These are phyloP conservation scores for Dianthus caryophyllus DNA, from an alignment of 148 eudicot genomes.

Conservation along the genomic window DNA sequence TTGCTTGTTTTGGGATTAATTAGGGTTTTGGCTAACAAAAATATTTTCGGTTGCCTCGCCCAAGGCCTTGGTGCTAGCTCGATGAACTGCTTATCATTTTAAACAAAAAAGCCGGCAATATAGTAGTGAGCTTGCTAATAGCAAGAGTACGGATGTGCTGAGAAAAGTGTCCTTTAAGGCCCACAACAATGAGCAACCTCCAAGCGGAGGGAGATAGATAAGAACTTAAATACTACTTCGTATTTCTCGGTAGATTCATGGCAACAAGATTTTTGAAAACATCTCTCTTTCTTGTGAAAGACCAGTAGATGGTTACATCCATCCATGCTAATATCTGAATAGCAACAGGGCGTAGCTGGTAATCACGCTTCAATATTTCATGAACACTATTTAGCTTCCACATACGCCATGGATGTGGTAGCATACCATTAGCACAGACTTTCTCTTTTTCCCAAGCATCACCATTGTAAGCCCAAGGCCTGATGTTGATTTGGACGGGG, in stretches of 20 bases:
- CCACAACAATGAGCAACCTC: no score
- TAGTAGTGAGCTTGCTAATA: no score
- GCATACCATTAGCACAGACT: slow-evolving; percentile 61
- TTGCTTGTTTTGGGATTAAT: no score
- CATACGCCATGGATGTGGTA: slow-evolving; percentile 95
- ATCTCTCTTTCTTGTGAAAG: slow-evolving; percentile 98
- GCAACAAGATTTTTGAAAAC: slow-evolving; percentile 92
- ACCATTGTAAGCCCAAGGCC: slow-evolving; percentile 99
- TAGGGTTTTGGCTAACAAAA: no score
- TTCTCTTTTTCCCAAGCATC: slow-evolving; percentile 99
- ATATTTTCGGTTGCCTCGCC: no score
- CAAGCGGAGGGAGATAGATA: neutral
- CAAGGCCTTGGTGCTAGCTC: no score
- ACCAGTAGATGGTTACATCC: slow-evolving; percentile 98
- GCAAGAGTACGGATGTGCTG: no score
- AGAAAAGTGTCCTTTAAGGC: no score
- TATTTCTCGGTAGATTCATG: slow-evolving; percentile 99
- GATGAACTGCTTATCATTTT: no score
- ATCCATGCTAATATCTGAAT: slow-evolving; percentile 99
- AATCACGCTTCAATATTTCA: slow-evolving; percentile 96
- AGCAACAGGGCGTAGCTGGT: slow-evolving; percentile 99
- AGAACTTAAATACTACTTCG: slow-evolving; percentile 87
- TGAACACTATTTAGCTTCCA: slow-evolving; percentile 99
- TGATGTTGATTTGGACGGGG: neutral
- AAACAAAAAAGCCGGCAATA: no score